Evolutionary conservation across 306 rosid genomes (phyloP).

Genomic region (Dalbergia cochinchinensis): DNA sequence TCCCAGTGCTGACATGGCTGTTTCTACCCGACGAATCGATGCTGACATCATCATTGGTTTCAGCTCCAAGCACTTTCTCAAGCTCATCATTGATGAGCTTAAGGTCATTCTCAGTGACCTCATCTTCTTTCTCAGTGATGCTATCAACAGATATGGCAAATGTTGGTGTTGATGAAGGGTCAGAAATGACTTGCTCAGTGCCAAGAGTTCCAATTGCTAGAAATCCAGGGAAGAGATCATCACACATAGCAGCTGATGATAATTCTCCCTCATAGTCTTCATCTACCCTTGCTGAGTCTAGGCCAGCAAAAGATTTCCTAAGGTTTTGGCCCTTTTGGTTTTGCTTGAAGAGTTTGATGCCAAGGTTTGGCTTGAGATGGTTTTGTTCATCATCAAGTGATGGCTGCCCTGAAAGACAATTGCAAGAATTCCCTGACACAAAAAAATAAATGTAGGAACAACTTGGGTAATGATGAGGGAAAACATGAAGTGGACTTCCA

Average conservation of each 20-base stretch:
- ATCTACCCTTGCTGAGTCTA: constrained; percentile 67
- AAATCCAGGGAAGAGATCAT: constrained; percentile 85
- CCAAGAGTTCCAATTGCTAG: constrained; percentile 96
- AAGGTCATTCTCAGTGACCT: constrained; percentile 84
- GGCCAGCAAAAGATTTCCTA: constrained; percentile 75
- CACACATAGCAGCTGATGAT: constrained; percentile 47
- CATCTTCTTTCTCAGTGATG: constrained; percentile 87
- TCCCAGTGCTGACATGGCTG: constrained; percentile 76
- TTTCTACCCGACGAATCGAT: constrained; percentile 80
- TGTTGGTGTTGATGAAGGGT: constrained; percentile 82
- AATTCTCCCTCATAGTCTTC: constrained; percentile 65
- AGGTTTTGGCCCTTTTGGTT: constrained; percentile 62
- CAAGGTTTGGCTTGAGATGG: constrained; percentile 65
- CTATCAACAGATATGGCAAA: constrained; percentile 77
- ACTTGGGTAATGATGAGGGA: constrained; percentile 10
- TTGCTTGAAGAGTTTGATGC: constrained; percentile 66
- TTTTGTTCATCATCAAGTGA: constrained; percentile 79
- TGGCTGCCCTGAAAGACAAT: constrained; percentile 79
- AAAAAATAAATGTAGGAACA: constrained; percentile 22
- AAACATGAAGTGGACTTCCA: constrained; percentile 11
- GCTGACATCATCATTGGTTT: constrained; percentile 74
- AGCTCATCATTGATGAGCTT: constrained; percentile 88
- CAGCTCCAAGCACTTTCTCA: constrained; percentile 86
- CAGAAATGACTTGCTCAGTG: constrained; percentile 62
- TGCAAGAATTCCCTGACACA: constrained; percentile 59